phyloP scores from a whole-genome alignment of 805 yeast species.

The Huiozyma naganishii region DNA sequence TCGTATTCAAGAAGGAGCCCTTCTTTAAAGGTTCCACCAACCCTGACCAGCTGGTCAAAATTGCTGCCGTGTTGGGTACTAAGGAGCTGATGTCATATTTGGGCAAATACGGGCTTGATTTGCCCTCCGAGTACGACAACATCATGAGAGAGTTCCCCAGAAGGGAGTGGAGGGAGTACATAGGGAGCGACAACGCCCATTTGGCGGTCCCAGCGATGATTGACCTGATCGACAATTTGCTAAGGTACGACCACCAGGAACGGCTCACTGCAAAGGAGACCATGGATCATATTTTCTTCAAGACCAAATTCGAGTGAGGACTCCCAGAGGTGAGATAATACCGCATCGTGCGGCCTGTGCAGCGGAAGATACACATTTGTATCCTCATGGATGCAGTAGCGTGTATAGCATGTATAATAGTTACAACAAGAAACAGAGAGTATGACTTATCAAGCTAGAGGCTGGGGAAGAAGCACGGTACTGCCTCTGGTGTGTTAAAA shows the following conservation, averaged over 20 bases:
- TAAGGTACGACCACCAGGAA: constrained; percentile 79
- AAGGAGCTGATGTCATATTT: constrained; percentile 59
- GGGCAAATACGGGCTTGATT: constrained; percentile 53
- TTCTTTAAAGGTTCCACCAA: constrained; percentile 87
- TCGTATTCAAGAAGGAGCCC: constrained; percentile 82
- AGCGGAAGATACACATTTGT: too few species aligned
- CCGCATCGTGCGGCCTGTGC: neutral
- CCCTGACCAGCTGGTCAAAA: constrained; percentile 84
- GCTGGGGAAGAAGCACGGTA: too few species aligned
- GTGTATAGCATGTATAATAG: too few species aligned
- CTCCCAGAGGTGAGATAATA: neutral
- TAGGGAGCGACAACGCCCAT: constrained; percentile 36
- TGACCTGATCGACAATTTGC: constrained; percentile 61
- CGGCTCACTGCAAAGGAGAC: constrained; percentile 85
- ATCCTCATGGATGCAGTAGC: too few species aligned
- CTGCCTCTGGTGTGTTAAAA: too few species aligned
- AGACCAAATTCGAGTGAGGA: constrained; percentile 16
- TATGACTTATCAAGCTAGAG: too few species aligned
- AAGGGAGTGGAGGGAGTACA: constrained; percentile 52
- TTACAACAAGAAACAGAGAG: too few species aligned
- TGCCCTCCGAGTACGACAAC: constrained; percentile 73
- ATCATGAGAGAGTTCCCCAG: constrained; percentile 53
- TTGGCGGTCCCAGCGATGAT: constrained; percentile 45
- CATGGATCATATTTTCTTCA: constrained; percentile 64
- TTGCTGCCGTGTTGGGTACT: constrained; percentile 80